Evolutionary conservation across 805 yeast genomes (phyloP), one percentile per base, ranked within the genome.

Genomic region (Cyberlindnera mycetangii): DNA sequence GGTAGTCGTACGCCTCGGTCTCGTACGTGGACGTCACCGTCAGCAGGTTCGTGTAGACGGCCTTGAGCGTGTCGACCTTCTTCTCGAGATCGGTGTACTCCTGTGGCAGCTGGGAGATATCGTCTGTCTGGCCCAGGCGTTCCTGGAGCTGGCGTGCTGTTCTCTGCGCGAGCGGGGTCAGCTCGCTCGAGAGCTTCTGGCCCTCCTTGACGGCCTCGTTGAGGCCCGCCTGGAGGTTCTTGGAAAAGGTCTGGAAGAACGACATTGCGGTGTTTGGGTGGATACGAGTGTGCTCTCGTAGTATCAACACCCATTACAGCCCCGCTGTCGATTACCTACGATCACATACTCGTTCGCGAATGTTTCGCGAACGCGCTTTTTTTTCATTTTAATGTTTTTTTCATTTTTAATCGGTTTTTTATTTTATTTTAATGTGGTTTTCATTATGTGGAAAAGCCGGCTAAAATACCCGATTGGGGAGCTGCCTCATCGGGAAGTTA

Each of bases 1-100:
- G 96, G 63, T 87, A 87, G 66, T 87, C 96, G 65, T 87, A 88
- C 39, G 85, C 76, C 65, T 86, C 95, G 53, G 70, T 76, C 58
- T 83, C 90, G 66, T 83, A 87, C 31, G 69, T 65, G 15, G 69
- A 54, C 17, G 83, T 72, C 34, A 81, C 79, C 17, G 75, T 64
- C 28, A 79, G 65, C 47, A 81, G 64, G 57, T 75, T 74, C 52
- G 69, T 74, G 71, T 84, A 85, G 45, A 86, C 81, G 38, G 74
- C 67, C 68, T 83, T 81, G 64, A 87, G 74, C 47, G 85, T 76
- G 55, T 87, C 95, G 47, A 86, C 78, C 58, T 79, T 81, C 50
- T 73, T 70, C 66, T 88, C 95, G 53, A 87, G 75, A 48, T 80
- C 83, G 42, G 83, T 68, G 62, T 86, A 88, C 63, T 88, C 96